phyloP scores from a whole-genome alignment of 148 eudicot species.

The Camellia lanceoleosa region DNA sequence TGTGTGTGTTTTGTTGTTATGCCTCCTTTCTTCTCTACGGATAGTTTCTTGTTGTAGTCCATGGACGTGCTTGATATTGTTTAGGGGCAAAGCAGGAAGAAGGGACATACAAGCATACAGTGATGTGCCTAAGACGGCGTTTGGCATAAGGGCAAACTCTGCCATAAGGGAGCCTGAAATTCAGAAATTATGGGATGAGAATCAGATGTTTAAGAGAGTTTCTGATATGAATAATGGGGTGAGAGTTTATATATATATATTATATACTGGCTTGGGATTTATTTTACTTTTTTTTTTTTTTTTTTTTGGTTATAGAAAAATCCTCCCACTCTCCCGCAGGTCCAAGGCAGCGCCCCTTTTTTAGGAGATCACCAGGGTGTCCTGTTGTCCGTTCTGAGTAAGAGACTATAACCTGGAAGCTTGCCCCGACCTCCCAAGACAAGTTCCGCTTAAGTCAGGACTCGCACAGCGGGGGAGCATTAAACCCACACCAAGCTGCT shows the following conservation, averaged over 20 bases:
- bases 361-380: too few species aligned
- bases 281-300: too few species aligned
- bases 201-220: slow-evolving; percentile 71
- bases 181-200: slow-evolving; percentile 96
- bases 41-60: not conserved
- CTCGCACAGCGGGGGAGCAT: too few species aligned
- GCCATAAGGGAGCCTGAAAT: slow-evolving; percentile 86
- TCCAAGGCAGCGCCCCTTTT: too few species aligned
- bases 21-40: not conserved
- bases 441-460: too few species aligned
- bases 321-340: too few species aligned
- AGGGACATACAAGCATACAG: slow-evolving; percentile 89
- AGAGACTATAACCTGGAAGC: too few species aligned
- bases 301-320: too few species aligned
- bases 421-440: too few species aligned
- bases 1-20: not conserved
- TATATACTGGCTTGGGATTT: not conserved
- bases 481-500: too few species aligned
- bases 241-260: slow-evolving; percentile 19
- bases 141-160: slow-evolving; percentile 95
- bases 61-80: slow-evolving; percentile 17
- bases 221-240: slow-evolving; percentile 75
- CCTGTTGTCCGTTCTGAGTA: too few species aligned
- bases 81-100: slow-evolving; percentile 67
- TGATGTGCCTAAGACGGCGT: slow-evolving; percentile 80